phyloP scores from a whole-genome alignment of 2,329 filamentous ascomycete genomes.

The Botryotinia narcissicola region DNA sequence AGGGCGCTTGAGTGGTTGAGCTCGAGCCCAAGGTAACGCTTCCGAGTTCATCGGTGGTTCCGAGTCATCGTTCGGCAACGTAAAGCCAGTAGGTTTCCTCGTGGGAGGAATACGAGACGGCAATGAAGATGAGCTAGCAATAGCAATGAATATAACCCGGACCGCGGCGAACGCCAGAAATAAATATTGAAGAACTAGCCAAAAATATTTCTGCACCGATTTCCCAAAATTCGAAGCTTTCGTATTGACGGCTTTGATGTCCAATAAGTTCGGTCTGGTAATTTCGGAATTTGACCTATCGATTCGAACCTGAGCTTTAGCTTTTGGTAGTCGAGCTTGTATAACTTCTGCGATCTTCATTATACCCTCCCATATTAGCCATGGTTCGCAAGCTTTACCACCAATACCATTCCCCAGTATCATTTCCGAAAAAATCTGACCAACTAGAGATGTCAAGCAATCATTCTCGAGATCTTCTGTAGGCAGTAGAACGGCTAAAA shows the following conservation, averaged over 20 bases:
- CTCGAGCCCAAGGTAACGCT: constrained; percentile 23
- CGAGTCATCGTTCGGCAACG: constrained; percentile 32
- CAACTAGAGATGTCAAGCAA: constrained; percentile 78
- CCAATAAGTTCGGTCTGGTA: constrained; percentile 16
- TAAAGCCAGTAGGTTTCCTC: constrained; percentile 30
- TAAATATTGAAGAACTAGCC: constrained; percentile 51
- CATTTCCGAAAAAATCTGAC: constrained; percentile 85
- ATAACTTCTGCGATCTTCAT: constrained; percentile 63
- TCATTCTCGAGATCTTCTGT: constrained; percentile 89
- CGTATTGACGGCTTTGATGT: constrained; percentile 23
- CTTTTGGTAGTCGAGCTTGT: constrained; percentile 39
- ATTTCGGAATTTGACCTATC: constrained; percentile 39
- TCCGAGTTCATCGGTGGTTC: constrained; percentile 23
- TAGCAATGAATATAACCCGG: constrained; percentile 62
- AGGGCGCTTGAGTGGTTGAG: constrained; percentile 34
- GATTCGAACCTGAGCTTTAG: constrained; percentile 35
- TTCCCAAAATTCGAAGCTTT: constrained; percentile 27
- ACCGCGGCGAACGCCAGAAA: constrained; percentile 56
- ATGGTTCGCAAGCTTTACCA: constrained; percentile 79
- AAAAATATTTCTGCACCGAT: constrained; percentile 43
- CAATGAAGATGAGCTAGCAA: constrained; percentile 66
- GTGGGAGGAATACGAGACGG: constrained; percentile 50
- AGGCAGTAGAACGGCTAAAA: constrained; percentile 80
- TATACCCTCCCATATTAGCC: constrained; percentile 83
- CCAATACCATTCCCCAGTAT: constrained; percentile 80